phyloP scores from a whole-genome alignment of 2,329 filamentous ascomycete genomes.

The Exophiala sp. region DNA sequence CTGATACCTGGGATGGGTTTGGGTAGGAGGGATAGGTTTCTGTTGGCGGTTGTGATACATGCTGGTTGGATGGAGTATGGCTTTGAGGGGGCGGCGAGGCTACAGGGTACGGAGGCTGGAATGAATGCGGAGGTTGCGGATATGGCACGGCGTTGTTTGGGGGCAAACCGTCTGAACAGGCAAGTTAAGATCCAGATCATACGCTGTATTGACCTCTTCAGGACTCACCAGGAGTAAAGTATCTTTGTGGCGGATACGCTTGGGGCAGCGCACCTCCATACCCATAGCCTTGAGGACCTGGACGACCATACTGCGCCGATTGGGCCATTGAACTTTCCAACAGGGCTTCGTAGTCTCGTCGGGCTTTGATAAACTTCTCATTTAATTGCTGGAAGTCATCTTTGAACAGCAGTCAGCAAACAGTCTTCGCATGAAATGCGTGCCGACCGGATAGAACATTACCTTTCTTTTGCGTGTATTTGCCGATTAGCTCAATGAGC shows the following conservation, averaged over 20 bases:
- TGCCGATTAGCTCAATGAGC: constrained; percentile 94
- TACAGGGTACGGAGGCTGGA: constrained; percentile 37
- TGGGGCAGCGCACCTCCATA: constrained; percentile 34
- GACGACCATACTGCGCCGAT: constrained; percentile 57
- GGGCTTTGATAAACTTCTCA: constrained; percentile 98
- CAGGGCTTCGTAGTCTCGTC: constrained; percentile 92
- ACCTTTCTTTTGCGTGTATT: constrained; percentile 99
- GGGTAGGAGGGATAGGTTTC: constrained; percentile 39
- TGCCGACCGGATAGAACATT: constrained; percentile 17
- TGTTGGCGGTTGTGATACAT: constrained; percentile 24
- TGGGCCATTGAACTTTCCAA: constrained; percentile 95
- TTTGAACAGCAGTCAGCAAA: constrained; percentile 38
- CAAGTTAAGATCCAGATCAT: constrained; percentile 10
- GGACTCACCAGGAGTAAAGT: constrained; percentile 57
- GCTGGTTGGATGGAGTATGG: constrained; percentile 41
- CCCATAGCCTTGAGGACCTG: constrained; percentile 33
- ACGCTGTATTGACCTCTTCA: constrained; percentile 1
- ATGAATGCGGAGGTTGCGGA: constrained; percentile 23
- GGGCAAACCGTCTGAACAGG: constrained; percentile 31
- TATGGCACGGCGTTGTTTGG: constrained; percentile 27
- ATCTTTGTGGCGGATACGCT: constrained; percentile 51
- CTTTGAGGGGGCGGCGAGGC: constrained; percentile 46
- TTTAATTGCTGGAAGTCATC: constrained; percentile 98
- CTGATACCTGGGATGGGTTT: constrained; percentile 33
- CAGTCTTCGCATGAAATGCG: not conserved